Evolutionary conservation across 1,139 yeast genomes (phyloP), one percentile per base, ranked within the genome.

Genomic region (Scheffersomyces segobiensis): DNA sequence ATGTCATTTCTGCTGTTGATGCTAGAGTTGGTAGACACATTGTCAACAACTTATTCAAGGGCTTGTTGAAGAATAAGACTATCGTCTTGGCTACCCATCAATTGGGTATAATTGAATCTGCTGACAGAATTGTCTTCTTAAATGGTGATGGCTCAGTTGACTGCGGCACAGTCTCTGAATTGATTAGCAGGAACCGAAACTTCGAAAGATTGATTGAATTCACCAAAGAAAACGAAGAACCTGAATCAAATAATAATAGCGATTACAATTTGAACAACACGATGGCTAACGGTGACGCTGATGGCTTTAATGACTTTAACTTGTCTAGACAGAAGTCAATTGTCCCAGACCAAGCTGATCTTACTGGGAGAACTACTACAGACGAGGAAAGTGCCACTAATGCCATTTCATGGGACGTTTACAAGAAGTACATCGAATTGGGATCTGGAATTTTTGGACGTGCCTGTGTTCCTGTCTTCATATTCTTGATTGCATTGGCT

Each of bases 391-490:
- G 68, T 56, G 78, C 80, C 12, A 73, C 76, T 42, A 78, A 79
- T 65, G 74, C 82, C n/a, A 65, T 68, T 46, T 62, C 64, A 2
- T 66, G 67, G 68, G 49, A 64, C n/a, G 73, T 80, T 20, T 79
- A 78, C 65, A 69, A 68, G 56, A 68, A 68, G 48, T 92, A 88
- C 66, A 68, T 91, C 60, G 71, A 74, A 49, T 75, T 80, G 48
- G 96, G 95, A 7, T 81, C 88, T 57, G 91, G 86, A 18, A 67
- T 70, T 18, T 64, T 83, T 48, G 78, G 65, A 3, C 84, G 66
- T 62, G 60, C 65, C 57, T 79, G 75, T 52, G 65, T 65, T 52
- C 78, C 78, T 4, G 50, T 75, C 2, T 75, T 78, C 53, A 42
- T 69, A 10, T 48, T 66, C 42, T 55, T 66, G 22, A 64, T 66